Evolutionary conservation across 441 rosid species (phyloP), one percentile per base, ranked within the genome.

Genomic region (Adansonia gregorii): DNA sequence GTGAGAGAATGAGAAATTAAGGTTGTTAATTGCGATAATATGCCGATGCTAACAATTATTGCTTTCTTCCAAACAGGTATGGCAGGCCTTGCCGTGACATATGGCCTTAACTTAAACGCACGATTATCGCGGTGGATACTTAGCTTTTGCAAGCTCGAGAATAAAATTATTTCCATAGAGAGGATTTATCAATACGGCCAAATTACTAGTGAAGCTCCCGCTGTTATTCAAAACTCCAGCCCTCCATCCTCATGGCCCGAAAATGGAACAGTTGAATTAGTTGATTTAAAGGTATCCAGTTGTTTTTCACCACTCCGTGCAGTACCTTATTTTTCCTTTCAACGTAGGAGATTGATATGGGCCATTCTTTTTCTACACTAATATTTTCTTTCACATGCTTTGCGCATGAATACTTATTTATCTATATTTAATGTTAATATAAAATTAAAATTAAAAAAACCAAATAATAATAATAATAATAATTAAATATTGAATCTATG

Each of bases 61-160:
- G 79, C 66, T 31, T 78, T 78, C 66, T 83, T 82, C 67, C 56
- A 19, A 78, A 79, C 83, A 97, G 99, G 98, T 83, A 97, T 97
- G 99, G 99, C 99, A 8, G 99, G 99, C 80, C 98, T 97, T 79
- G 99, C 99, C 52, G 98, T 97, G 80, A 97, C 99, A 15, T 97
- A 97, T 77, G 99, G 99, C 69, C 98, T 97, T 74, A 97, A 97
- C 86, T 87, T 97, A 80, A 97, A 97, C 72, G 98, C 98, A 72
- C 98, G 99, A 48, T 83, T 97, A 43, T 97, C 99, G 39, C 84
- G 98, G 78, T 97, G 99, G 99, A 94, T 97, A 78, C 99, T 97
- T 65, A 97, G 99, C 88, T 97, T 93, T 86, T 97, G 99, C 89
- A 97, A 97, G 87, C 97, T 97, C n/a, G 99, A 97, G 86, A 97